Evolutionary conservation across 257 asterid genomes (phyloP).

Genomic region (Mitragyna speciosa): DNA sequence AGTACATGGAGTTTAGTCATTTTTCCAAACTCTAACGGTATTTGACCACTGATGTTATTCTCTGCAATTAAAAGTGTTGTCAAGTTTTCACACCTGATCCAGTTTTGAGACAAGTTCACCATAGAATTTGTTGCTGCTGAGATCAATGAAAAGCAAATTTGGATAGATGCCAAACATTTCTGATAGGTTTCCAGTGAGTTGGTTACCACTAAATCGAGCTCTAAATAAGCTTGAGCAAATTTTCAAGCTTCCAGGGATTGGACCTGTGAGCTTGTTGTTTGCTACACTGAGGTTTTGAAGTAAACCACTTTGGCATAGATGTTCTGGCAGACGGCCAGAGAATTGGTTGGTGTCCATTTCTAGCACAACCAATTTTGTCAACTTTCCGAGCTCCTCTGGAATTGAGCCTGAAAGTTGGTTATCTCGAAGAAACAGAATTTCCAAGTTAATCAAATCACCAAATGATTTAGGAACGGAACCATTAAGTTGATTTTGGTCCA

Average conservation of each 20-base stretch:
- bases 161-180: constrained; percentile 38
- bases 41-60: no score
- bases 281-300: constrained; percentile 15
- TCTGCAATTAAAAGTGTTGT: no score
- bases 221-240: constrained; percentile 32
- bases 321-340: constrained; percentile 31
- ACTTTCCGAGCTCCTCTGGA: constrained; percentile 8
- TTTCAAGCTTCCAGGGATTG: constrained; percentile 30
- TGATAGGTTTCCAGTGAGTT: constrained; percentile 29
- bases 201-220: constrained; percentile 28
- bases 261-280: constrained; percentile 27
- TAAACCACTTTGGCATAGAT: constrained; percentile 27
- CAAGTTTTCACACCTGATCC: constrained; percentile 19
- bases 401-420: constrained; percentile 23
- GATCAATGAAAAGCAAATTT: constrained; percentile 23
- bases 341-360: constrained; percentile 19
- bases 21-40: no score
- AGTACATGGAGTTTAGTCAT: no score
- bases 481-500: constrained; percentile 2
- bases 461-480: constrained; percentile 20
- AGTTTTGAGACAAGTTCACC: constrained; percentile 34
- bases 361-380: constrained; percentile 5
- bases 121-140: constrained; percentile 33
- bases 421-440: background rate
- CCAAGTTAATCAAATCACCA: constrained; percentile 4